Evolutionary conservation across 2,329 filamentous ascomycete genomes (phyloP), one percentile per base, ranked within the genome.

Genomic region (Anisogramma anomala): DNA sequence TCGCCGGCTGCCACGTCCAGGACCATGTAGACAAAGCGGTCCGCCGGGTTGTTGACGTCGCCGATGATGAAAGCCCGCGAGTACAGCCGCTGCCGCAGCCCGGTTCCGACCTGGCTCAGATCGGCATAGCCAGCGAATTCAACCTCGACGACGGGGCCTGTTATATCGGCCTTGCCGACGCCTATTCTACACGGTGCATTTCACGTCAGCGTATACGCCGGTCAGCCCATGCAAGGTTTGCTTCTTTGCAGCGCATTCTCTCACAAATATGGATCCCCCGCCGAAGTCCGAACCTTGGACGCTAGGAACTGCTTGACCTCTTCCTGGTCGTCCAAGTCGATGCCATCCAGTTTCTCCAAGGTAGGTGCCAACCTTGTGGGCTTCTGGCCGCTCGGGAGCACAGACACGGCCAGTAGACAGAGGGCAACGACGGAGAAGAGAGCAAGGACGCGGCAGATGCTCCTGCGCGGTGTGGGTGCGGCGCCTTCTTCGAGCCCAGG

Each of bases 81-180:
- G 61, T 91, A 89, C 13, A 94, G 69, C 36, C 89, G 77, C 63
- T 96, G 89, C 36, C 88, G 79, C 37, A 96, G 67, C 17, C 89
- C 89, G 2, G 79, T 79, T 33, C 89, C 89, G 22, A 82, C 65
- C 63, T 96, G 89, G 31, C 74, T 74, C n/a, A 80, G 67, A 58
- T 88, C 83, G 23, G 89, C 89, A 65, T 95, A 95, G 47, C 88
- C 88, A 71, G 89, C 91, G 57, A 95, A 73, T 53, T 86, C 87
- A 55, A 95, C 74, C 59, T 95, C 86, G 17, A 93, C 87, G 10
- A 93, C 85, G 0, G 87, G 86, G 2, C 84, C 72, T 0, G 72
- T 77, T 50, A 76, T 73, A 50, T 77, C 72, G 5, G 67, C 71
- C 55, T 74, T 75, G 34, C 72, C 72, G 2, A 72, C 69, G 14